Percentiles rank a stretch among this genome's conserved stretches.
phyloP scores from a whole-genome alignment of 768 basidiomycete species.

The Suillus weaverae region DNA sequence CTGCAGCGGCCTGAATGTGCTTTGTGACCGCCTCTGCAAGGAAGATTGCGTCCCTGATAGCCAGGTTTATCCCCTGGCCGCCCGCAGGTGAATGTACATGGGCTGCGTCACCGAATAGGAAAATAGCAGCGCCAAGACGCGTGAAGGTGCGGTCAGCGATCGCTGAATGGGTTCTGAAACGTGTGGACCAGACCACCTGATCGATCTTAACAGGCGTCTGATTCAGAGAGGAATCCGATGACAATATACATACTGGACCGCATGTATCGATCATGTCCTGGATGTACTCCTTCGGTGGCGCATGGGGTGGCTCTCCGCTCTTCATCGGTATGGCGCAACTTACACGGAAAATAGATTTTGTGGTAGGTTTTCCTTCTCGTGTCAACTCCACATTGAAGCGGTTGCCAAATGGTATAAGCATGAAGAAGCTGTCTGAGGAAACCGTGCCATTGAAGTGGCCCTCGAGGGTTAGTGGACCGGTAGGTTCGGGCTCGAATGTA shows the following conservation, averaged over 20 bases:
- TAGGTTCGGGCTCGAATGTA: constrained; percentile 34
- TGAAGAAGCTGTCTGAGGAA: constrained; percentile 30
- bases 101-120: constrained; percentile 43
- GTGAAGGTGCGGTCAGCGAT: constrained; percentile 39
- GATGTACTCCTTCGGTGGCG: constrained; percentile 2
- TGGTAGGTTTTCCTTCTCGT: background rate
- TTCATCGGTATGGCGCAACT: constrained; percentile 34
- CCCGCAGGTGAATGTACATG: constrained; percentile 57
- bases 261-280: constrained; percentile 3
- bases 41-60: constrained; percentile 51
- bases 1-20: constrained; percentile 28
- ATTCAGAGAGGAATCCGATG: constrained; percentile 4
- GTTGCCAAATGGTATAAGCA: constrained; percentile 34
- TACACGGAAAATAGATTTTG: constrained; percentile 34
- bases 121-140: constrained; percentile 18
- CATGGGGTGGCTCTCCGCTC: constrained; percentile 31
- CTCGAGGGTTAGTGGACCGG: background rate
- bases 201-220: constrained; percentile 32
- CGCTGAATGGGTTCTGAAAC: constrained; percentile 43
- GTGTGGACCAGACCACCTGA: constrained; percentile 40
- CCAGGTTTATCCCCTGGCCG: constrained; percentile 61
- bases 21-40: constrained; percentile 43
- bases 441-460: constrained; percentile 24
- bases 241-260: background rate
- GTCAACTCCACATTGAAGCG: background rate